Percentiles rank a stretch among this genome's conserved stretches.
These are phyloP conservation scores for Nicotiana benthamiana DNA, from an alignment of 257 asterid genomes.

Conservation along the genomic window DNA sequence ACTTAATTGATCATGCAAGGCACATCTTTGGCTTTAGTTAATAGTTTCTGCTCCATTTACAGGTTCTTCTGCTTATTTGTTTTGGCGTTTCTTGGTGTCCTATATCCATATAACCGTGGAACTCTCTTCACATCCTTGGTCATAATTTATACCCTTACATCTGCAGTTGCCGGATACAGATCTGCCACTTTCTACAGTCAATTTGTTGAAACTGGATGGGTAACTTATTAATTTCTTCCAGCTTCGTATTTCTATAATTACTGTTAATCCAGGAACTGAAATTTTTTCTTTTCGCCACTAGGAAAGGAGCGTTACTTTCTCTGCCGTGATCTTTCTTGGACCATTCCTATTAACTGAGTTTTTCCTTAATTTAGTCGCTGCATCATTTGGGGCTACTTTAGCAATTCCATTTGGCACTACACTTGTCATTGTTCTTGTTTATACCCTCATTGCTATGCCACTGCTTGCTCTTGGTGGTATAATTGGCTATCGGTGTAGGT, in stretches of 20 bases:
- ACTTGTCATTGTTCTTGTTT: conserved; percentile 33
- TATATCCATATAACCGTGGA: conserved; percentile 74
- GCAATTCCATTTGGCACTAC: conserved; percentile 70
- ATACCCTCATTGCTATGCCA: conserved; percentile 54
- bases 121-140: conserved; percentile 45
- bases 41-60: conserved; percentile 15
- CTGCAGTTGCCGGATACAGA: conserved; percentile 66
- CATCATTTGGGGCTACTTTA: conserved; percentile 41
- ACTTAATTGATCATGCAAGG: background rate
- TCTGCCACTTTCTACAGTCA: conserved; percentile 60
- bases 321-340: conserved; percentile 46
- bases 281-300: conserved; percentile 21
- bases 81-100: conserved; percentile 51
- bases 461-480: conserved; percentile 52
- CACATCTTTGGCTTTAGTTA: background rate
- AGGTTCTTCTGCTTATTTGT: conserved; percentile 52
- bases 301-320: conserved; percentile 40
- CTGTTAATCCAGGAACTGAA: background rate
- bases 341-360: conserved; percentile 42
- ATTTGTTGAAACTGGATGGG: conserved; percentile 64
- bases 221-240: conserved; percentile 18
- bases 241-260: background rate
- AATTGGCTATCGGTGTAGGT: conserved; percentile 43
- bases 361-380: conserved; percentile 49
- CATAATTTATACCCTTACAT: conserved; percentile 50